phyloP scores from a whole-genome alignment of 2,329 filamentous ascomycete genomes.

The Pseudogymnoascus sp. region DNA sequence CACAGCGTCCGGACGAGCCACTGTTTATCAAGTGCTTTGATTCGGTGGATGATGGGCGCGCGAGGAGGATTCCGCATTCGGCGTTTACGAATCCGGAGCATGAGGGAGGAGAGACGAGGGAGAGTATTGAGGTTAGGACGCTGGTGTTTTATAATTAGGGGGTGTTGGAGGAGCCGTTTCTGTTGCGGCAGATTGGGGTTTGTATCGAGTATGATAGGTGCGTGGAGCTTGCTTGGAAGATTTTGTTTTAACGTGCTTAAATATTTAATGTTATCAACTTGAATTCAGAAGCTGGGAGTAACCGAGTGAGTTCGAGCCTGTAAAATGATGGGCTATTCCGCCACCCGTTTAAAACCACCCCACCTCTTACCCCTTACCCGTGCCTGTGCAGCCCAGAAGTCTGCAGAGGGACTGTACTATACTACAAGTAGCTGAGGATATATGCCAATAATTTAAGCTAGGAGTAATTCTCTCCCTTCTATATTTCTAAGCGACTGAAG shows the following conservation, averaged over 20 bases:
- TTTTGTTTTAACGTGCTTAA: background rate
- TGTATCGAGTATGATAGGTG: background rate
- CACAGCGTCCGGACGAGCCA: constrained; percentile 44
- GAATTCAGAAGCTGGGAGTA: background rate
- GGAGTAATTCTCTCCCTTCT: too few relatives aligned
- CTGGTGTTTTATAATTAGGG: constrained; percentile 39
- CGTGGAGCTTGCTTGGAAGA: background rate
- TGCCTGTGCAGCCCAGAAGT: too few relatives aligned
- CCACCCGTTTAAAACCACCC: too few relatives aligned
- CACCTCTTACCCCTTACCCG: background rate
- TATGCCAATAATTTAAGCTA: too few relatives aligned
- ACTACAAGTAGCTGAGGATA: too few relatives aligned
- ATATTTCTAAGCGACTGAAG: too few relatives aligned
- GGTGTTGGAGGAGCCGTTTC: background rate
- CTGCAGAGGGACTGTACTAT: too few relatives aligned
- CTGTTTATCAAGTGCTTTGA: constrained; percentile 56
- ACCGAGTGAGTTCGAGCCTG: background rate
- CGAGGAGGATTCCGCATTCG: constrained; percentile 46
- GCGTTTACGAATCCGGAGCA: constrained; percentile 45
- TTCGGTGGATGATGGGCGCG: constrained; percentile 45
- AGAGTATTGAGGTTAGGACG: constrained; percentile 50
- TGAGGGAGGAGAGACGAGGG: constrained; percentile 32
- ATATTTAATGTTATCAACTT: background rate
- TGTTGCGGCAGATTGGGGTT: background rate
- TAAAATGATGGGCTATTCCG: too few relatives aligned